Conservation (phyloP, 805 yeast species). For the Sungouiella thailandica region DNA sequence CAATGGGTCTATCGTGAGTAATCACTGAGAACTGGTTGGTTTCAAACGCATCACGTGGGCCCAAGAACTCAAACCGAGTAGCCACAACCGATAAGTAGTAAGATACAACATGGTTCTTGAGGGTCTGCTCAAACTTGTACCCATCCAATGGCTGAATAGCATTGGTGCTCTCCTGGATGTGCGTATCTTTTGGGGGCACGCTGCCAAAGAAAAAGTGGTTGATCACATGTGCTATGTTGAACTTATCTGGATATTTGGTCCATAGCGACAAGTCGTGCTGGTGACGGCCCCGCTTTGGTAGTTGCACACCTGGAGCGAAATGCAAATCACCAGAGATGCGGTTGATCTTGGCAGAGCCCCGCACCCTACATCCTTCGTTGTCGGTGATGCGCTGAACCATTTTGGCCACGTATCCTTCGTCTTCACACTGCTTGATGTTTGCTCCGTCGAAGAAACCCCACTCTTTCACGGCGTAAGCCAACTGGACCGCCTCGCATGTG, state of each 20-base stretch:
- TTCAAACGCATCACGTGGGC: conserved; percentile 43
- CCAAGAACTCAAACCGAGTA: conserved; percentile 73
- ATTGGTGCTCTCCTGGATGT: conserved; percentile 21
- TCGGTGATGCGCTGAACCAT: conserved; percentile 48
- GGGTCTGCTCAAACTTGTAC: conserved; percentile 30
- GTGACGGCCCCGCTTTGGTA: conserved; percentile 56
- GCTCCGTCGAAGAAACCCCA: conserved; percentile 93
- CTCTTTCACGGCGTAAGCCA: conserved; percentile 68
- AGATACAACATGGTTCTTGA: conserved; percentile 60
- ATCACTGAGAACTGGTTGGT: conserved; percentile 92
- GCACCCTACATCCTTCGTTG: conserved; percentile 81
- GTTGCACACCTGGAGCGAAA: conserved; percentile 91
- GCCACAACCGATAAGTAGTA: conserved; percentile 89
- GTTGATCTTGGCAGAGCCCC: conserved; percentile 74
- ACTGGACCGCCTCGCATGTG: conserved; percentile 73
- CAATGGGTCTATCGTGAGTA: conserved; percentile 76
- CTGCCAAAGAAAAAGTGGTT: conserved; percentile 83
- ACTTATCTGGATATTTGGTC: conserved; percentile 46
- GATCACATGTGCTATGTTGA: conserved; percentile 73
- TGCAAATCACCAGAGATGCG: conserved; percentile 88
- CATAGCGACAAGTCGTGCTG: conserved; percentile 81
- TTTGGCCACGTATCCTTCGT: conserved; percentile 73
- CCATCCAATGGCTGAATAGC: conserved; percentile 70
- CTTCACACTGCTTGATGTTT: conserved; percentile 85
- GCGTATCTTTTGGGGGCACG: conserved; percentile 30